Conservation (phyloP, 2,329 filamentous ascomycete genomes). For the Lachnum nothofagi region DNA sequence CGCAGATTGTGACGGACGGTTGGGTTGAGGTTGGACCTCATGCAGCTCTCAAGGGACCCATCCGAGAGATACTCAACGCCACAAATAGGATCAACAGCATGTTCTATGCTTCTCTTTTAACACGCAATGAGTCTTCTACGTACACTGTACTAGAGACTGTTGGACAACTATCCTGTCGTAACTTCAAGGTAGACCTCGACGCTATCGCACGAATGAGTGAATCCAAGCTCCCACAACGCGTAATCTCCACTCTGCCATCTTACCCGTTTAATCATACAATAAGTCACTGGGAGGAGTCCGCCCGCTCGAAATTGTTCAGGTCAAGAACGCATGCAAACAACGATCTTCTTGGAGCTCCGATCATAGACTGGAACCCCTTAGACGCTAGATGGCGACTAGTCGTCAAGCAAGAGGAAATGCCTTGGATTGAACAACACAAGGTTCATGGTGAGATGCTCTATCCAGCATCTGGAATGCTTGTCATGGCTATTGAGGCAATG, state of each 20-base stretch:
- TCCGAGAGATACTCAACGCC: conserved; percentile 20
- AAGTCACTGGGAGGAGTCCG: no score
- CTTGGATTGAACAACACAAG: conserved; percentile 12
- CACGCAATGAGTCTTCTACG: background rate
- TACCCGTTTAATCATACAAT: no score
- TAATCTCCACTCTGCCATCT: no score
- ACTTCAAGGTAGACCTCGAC: no score
- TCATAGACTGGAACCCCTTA: background rate
- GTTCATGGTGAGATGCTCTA: conserved; percentile 30
- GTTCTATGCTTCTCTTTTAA: background rate
- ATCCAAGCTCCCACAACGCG: no score
- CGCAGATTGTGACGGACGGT: conserved; percentile 7
- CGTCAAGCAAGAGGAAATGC: background rate
- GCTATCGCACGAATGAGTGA: no score
- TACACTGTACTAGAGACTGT: no score
- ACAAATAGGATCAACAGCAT: background rate
- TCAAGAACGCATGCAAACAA: background rate
- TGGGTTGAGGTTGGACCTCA: conserved; percentile 21
- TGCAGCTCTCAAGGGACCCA: conserved; percentile 14
- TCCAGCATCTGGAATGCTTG: conserved; percentile 29
- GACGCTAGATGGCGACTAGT: background rate
- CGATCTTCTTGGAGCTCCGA: background rate
- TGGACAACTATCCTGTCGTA: no score
- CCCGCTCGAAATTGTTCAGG: no score
- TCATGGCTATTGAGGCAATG: conserved; percentile 27